phyloP scores from a whole-genome alignment of 495 filamentous ascomycete genomes.

The Xylaria telfairii region DNA sequence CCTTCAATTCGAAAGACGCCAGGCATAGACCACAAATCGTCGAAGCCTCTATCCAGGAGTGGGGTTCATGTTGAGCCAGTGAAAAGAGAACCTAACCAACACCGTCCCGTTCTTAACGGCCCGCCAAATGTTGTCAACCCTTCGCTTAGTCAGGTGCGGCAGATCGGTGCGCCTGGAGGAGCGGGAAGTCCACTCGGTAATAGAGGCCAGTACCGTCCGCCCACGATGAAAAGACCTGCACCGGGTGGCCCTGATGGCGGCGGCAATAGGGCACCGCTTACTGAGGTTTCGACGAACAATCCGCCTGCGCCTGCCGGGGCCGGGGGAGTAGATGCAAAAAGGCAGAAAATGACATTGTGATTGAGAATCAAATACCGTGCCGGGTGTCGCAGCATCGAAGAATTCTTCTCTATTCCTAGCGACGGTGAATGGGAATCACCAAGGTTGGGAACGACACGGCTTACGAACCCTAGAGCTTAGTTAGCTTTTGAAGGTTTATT shows the following conservation, averaged over 20 bases:
- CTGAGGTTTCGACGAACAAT: slow-evolving; percentile 48
- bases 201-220: slow-evolving; percentile 64
- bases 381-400: neutral
- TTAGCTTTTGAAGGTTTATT: neutral
- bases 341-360: slow-evolving; percentile 47
- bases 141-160: slow-evolving; percentile 67
- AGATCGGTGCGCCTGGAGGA: slow-evolving; percentile 75
- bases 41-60: slow-evolving; percentile 64
- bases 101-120: slow-evolving; percentile 21
- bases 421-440: neutral
- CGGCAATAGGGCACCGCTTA: slow-evolving; percentile 41
- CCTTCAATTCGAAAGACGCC: slow-evolving; percentile 88
- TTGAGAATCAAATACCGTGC: neutral
- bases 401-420: neutral
- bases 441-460: neutral
- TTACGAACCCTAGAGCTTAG: neutral
- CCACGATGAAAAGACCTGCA: slow-evolving; percentile 61
- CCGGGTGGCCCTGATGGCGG: slow-evolving; percentile 30
- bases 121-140: slow-evolving; percentile 60
- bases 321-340: slow-evolving; percentile 46
- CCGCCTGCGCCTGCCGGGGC: slow-evolving; percentile 24
- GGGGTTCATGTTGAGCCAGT: slow-evolving; percentile 49
- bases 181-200: slow-evolving; percentile 63
- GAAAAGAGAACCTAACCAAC: slow-evolving; percentile 34
- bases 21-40: slow-evolving; percentile 82